Percentiles rank a stretch among this genome's conserved stretches.
phyloP scores from a whole-genome alignment of 306 rosid genomes.

The Rosa lucieae region DNA sequence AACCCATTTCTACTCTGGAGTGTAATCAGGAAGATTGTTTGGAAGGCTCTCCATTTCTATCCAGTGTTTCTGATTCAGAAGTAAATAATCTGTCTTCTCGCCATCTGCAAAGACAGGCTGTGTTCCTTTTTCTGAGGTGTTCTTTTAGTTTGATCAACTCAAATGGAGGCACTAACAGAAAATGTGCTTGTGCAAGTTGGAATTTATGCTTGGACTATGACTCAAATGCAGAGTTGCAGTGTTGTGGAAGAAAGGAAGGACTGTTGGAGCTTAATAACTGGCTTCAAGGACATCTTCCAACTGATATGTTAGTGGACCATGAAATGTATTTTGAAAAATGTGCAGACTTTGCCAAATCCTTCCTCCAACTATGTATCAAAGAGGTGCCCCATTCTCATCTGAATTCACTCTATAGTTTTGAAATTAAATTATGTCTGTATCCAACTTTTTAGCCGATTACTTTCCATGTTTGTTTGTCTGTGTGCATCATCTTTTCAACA shows the following conservation, averaged over 20 bases:
- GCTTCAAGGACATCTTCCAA: conserved; percentile 69
- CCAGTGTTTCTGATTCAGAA: no score
- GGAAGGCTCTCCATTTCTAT: no score
- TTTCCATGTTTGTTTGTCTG: background rate
- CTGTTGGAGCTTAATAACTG: conserved; percentile 61
- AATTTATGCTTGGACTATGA: conserved; percentile 31
- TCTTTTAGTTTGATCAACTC: conserved; percentile 51
- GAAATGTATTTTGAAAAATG: conserved; percentile 51
- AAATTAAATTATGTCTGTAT: background rate
- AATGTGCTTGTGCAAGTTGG: conserved; percentile 37
- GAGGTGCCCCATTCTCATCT: conserved; percentile 55
- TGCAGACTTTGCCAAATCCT: conserved; percentile 63
- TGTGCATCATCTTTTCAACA: background rate
- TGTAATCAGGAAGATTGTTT: no score
- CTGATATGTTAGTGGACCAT: conserved; percentile 38
- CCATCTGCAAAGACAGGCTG: no score
- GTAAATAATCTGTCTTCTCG: no score
- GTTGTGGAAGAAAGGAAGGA: conserved; percentile 54
- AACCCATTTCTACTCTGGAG: no score
- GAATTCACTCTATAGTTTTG: background rate
- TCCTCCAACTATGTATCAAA: conserved; percentile 66
- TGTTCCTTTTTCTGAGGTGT: conserved; percentile 68
- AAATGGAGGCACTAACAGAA: conserved; percentile 32
- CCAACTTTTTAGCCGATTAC: background rate
- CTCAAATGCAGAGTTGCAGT: conserved; percentile 36